Conservation (phyloP, 106 monocot species). For the Dendrobium nobile region DNA sequence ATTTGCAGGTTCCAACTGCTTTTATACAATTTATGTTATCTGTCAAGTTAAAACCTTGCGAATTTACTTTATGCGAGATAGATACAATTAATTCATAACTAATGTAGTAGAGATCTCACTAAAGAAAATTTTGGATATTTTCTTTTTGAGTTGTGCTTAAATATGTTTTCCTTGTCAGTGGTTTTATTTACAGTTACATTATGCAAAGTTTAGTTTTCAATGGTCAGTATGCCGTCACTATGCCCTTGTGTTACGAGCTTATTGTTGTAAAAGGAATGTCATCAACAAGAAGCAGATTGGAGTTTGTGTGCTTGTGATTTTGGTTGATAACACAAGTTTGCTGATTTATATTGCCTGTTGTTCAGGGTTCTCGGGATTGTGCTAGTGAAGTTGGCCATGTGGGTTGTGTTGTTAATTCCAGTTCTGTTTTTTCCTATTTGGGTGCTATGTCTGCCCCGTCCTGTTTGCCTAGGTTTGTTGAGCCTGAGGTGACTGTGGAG, state of each 20-base stretch:
- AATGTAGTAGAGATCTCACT: not conserved
- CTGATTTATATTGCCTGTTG: not conserved
- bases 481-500: no score
- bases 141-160: not conserved
- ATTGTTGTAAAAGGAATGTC: not conserved
- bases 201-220: not conserved
- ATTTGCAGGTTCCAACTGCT: slow-evolving; percentile 41
- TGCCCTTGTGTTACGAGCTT: not conserved
- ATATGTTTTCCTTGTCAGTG: not conserved
- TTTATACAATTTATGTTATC: not conserved
- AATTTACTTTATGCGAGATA: not conserved
- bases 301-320: not conserved
- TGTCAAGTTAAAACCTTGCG: not conserved
- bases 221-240: not conserved
- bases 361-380: no score
- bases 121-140: not conserved
- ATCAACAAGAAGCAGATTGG: not conserved
- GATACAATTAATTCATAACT: not conserved
- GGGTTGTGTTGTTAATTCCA: no score
- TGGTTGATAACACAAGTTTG: no score
- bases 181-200: not conserved
- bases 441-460: no score
- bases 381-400: no score
- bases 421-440: no score
- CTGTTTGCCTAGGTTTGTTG: no score